Base-by-base conservation (phyloP, 2,329 filamentous ascomycete species). In the Tolypocladium paradoxum region DNA sequence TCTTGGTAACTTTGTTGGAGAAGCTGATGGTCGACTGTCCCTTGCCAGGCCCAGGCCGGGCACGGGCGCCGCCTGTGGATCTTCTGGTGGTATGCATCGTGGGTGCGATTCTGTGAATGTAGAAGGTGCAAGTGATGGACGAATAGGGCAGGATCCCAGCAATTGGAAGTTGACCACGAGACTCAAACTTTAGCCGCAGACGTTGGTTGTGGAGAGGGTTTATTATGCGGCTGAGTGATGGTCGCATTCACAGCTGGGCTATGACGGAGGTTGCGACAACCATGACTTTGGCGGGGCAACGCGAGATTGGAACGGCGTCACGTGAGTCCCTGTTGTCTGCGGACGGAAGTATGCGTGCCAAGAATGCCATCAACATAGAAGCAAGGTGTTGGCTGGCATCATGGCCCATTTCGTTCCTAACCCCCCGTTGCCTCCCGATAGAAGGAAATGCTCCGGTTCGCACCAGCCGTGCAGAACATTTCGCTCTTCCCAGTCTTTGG, bases 391-490 rank as follows among this genome's bases (percentile, higher is more conserved):
- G 20, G 22, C 27, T 29, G 24, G 24, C 24, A 45, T 33, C 27
- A 47, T 20, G 7, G 6, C 14, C 2, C 46, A 22, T 11, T 29
- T 35, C 24, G 43, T 24, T 1, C 34, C 73, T 57, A 84, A 52
- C 73, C 76, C 16, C 87, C 87, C 22, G 85, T 90, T 49, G 90
- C 90, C 72, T 95, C 90, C 43, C 90, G 77, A 66, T 95, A 95
- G 68, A 95, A 90, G 1, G 84, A 82, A 57, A 95, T 76, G 66
- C 83, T 88, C 63, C 81, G 75, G 66, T 86, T 88, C 34, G 85
- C 86, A 1, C 90, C 90, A 18, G 84, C 88, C 0, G 87, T 88
- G 59, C 84, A 88, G 70, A 95, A 95, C 67, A 80, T 81, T 68
- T 81, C 87, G 57, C 77, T 82, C 68, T 76, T 84, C 65, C 72